phyloP scores from a whole-genome alignment of 2,329 filamentous ascomycete genomes.

The Sordariomycetes sp. region DNA sequence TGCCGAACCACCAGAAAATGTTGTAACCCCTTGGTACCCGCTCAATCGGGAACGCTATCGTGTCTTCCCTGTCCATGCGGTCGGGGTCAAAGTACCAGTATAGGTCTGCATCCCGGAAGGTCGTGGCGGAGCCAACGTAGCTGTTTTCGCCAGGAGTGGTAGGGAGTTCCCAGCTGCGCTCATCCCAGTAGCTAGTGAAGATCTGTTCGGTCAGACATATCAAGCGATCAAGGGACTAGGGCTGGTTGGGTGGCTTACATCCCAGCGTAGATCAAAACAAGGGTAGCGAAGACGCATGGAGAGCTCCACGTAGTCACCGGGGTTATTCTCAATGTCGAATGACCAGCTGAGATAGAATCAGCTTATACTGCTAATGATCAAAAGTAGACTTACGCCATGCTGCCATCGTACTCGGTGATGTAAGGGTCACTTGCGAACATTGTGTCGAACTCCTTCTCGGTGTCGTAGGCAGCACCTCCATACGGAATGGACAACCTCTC shows the following conservation, averaged over 20 bases:
- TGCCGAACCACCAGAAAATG: slow-evolving; percentile 31
- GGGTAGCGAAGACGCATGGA: slow-evolving; percentile 18
- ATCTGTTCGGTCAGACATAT: slow-evolving; percentile 15
- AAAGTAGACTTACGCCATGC: slow-evolving; percentile 12
- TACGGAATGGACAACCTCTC: slow-evolving; percentile 33
- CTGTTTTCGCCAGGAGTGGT: slow-evolving; percentile 23
- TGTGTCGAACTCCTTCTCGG: slow-evolving; percentile 26
- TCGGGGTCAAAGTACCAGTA: slow-evolving; percentile 24
- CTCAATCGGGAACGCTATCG: slow-evolving; percentile 24
- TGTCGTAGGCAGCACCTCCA: slow-evolving; percentile 26
- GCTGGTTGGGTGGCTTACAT: slow-evolving; percentile 14
- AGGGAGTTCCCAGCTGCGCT: slow-evolving; percentile 31
- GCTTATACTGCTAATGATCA: background rate
- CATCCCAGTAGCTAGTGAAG: slow-evolving; percentile 26
- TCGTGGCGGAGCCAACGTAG: slow-evolving; percentile 33
- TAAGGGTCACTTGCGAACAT: slow-evolving; percentile 22
- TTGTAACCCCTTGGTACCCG: slow-evolving; percentile 21
- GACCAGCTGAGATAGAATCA: slow-evolving; percentile 16
- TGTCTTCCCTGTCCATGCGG: slow-evolving; percentile 25
- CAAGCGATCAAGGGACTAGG: background rate
- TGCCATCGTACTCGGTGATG: slow-evolving; percentile 12
- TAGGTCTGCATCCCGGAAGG: slow-evolving; percentile 21
- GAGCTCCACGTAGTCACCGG: slow-evolving; percentile 20
- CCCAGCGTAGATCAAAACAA: slow-evolving; percentile 24
- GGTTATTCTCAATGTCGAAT: slow-evolving; percentile 16